Base-by-base conservation (phyloP, 257 asterid genomes). In the Eustoma russellianum region DNA sequence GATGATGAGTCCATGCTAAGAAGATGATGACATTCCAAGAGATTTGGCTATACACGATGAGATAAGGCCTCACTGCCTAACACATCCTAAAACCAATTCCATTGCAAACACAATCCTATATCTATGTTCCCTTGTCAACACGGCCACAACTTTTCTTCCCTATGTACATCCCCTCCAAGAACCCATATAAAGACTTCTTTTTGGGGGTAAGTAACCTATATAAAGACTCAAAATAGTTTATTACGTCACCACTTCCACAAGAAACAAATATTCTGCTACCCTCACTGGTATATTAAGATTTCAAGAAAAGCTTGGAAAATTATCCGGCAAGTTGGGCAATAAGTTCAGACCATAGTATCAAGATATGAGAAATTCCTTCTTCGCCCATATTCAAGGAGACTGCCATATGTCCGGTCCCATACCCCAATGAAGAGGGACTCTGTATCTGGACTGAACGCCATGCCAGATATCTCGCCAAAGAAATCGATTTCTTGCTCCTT, bases 391-490 rank as follows among this genome's bases (percentile, higher is more conserved):
- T 90, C 96, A 1, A 90, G 88, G n/a, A 90, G 96, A 76, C 96
- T 83, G 41, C 96, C 94, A 33, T 83, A 90, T 0, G 95, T 90
- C 19, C 95, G 93, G 64, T 90, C 96, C 93, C 96, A 83, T 33
- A 90, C 87, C 59, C 98, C 98, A 9, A 86, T 52, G 54, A 87
- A 90, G 47, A 90, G 91, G 33, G 98, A 73, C 61, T 90, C 93
- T 0, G 96, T 75, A 52, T 90, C 95, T 0, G 96, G 98, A 69
- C 98, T 90, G 53, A 81, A 86, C 1, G 98, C 79, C 61, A 83
- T 72, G 41, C 98, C 98, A 1, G 96, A 90, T 57, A 83, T 83
- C 80, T 90, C 98, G 40, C 98, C 98, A 55, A 90, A 86, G 91
- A 90, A 90, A 67, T 90, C 95, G 7, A 86, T 78, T 47, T 86